A percentile compares a stretch with the other conserved stretches of the same genome.
Evolutionary conservation across 805 yeast genomes (phyloP).

Genomic region (Wickerhamiella brachini): DNA sequence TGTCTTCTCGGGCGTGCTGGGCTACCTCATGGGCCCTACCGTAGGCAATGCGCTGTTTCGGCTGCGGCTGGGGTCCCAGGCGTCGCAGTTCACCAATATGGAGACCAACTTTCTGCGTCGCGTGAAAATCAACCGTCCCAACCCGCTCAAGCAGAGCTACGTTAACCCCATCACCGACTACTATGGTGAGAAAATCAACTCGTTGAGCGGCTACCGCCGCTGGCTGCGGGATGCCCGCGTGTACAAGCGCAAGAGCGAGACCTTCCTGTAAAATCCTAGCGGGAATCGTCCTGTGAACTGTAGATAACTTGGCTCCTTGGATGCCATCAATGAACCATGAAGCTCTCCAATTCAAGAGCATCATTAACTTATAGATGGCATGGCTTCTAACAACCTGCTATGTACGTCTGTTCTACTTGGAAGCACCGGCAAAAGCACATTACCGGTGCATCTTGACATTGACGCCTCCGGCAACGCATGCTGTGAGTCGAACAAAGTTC

Average conservation of each 20-base stretch:
- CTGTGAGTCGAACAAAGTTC: neutral
- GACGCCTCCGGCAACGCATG: neutral
- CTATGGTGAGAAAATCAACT: slow-evolving; percentile 90
- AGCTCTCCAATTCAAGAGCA: too few species aligned
- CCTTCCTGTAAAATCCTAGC: slow-evolving; percentile 22
- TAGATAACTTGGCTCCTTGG: too few species aligned
- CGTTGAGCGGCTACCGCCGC: slow-evolving; percentile 73
- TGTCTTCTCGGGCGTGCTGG: slow-evolving; percentile 56
- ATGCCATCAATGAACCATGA: too few species aligned
- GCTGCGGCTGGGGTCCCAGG: slow-evolving; percentile 16
- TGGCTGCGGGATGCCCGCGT: slow-evolving; percentile 95
- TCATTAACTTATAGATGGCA: too few species aligned
- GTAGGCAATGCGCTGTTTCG: slow-evolving; percentile 62
- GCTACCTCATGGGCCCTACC: slow-evolving; percentile 72
- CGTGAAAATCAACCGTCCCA: slow-evolving; percentile 69
- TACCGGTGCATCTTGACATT: neutral
- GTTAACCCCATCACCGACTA: slow-evolving; percentile 94
- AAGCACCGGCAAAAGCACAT: too few species aligned
- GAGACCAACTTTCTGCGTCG: slow-evolving; percentile 64
- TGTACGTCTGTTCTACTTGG: too few species aligned
- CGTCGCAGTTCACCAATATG: slow-evolving; percentile 29
- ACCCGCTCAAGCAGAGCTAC: slow-evolving; percentile 80
- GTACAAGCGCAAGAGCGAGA: slow-evolving; percentile 32
- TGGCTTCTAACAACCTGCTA: too few species aligned
- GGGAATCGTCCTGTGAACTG: too few species aligned